phyloP scores from a whole-genome alignment of 768 basidiomycete genomes.

The Phanerodontia chrysosporium region DNA sequence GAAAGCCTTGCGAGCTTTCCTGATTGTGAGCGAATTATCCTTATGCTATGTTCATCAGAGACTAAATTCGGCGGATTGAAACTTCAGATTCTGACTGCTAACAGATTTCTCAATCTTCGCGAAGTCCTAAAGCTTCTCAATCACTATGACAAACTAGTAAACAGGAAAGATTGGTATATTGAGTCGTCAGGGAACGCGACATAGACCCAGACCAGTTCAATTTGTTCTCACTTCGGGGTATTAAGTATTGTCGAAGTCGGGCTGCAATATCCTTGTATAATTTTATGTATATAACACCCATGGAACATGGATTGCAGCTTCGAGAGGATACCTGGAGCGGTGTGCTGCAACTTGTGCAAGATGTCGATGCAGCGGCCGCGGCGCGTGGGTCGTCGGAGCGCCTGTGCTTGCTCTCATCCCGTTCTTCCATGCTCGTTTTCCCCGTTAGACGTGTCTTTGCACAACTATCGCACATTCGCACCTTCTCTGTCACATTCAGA shows the following conservation, averaged over 20 bases:
- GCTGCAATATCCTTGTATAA: too few relatives aligned
- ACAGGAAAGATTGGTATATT: conserved; percentile 40
- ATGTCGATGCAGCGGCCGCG: background rate
- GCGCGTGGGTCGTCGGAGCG: background rate
- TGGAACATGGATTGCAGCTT: too few relatives aligned
- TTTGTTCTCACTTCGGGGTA: too few relatives aligned
- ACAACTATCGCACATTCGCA: background rate
- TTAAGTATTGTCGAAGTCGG: too few relatives aligned
- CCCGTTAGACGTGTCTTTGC: background rate
- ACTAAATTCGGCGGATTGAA: background rate
- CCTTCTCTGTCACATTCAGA: background rate
- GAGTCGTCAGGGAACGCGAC: background rate
- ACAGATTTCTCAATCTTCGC: conserved; percentile 46
- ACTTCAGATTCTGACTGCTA: conserved; percentile 48
- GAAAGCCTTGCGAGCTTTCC: conserved; percentile 56
- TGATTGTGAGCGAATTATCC: conserved; percentile 46
- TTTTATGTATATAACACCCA: too few relatives aligned
- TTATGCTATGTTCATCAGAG: background rate
- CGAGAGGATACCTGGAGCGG: too few relatives aligned
- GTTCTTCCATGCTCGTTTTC: background rate
- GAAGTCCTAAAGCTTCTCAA: conserved; percentile 49
- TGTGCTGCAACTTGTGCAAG: too few relatives aligned
- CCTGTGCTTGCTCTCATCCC: background rate
- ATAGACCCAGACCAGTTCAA: too few relatives aligned
- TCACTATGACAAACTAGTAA: conserved; percentile 52